Evolutionary conservation across 139 green algal genomes (phyloP).

Genomic region (Zygnema cylindricum): DNA sequence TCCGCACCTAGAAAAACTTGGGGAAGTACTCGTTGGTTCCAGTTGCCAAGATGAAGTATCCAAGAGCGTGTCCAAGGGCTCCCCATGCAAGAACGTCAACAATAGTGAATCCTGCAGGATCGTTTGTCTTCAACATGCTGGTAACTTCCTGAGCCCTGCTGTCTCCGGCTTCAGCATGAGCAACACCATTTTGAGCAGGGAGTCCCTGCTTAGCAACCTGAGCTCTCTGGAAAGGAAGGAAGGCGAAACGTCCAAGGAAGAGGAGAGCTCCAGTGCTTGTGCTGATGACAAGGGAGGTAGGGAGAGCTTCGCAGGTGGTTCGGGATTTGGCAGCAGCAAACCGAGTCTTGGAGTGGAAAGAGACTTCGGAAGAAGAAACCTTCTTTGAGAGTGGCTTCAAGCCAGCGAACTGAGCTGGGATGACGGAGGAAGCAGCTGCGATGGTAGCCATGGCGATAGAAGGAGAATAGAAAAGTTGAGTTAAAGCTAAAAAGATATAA

Average conservation of each 20-base stretch:
- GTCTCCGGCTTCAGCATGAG: slow-evolving; percentile 80
- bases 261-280: slow-evolving; percentile 68
- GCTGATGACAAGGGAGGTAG: slow-evolving; percentile 50
- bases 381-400: slow-evolving; percentile 18
- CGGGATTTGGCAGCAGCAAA: slow-evolving; percentile 20
- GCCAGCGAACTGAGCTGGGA: slow-evolving; percentile 12
- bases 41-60: slow-evolving; percentile 72
- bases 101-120: slow-evolving; percentile 86
- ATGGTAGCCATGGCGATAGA: slow-evolving; percentile 17
- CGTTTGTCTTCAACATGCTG: slow-evolving; percentile 72
- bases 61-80: slow-evolving; percentile 79
- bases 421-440: slow-evolving; percentile 8
- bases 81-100: slow-evolving; percentile 87
- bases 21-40: slow-evolving; percentile 57
- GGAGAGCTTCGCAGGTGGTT: slow-evolving; percentile 20
- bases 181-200: slow-evolving; percentile 79
- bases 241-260: slow-evolving; percentile 76
- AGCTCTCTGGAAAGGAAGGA: slow-evolving; percentile 76
- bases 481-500: too few relatives aligned
- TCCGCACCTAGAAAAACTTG: too few relatives aligned
- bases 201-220: slow-evolving; percentile 70
- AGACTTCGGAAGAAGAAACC: neutral
- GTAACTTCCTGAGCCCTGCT: slow-evolving; percentile 70
- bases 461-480: too few relatives aligned
- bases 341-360: slow-evolving; percentile 24